phyloP scores from a whole-genome alignment of 345 rosid genomes.

The Arabis hirsuta region DNA sequence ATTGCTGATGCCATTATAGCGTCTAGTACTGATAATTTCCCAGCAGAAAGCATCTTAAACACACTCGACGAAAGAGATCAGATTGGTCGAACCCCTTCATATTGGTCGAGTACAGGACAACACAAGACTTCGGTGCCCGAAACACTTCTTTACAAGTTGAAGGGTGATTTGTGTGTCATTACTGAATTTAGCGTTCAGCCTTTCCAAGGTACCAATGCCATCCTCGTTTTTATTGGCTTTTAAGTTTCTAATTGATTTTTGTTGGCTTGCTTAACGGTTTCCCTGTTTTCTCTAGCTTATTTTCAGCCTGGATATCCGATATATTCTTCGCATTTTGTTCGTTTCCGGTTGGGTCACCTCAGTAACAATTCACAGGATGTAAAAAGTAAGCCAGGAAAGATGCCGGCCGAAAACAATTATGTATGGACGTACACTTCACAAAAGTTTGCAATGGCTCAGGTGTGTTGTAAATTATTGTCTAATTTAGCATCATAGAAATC shows the following conservation, averaged over 20 bases:
- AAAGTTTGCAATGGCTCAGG: conserved; percentile 95
- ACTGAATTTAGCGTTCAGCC: conserved; percentile 77
- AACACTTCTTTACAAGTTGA: conserved; percentile 72
- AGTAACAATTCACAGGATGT: conserved; percentile 40
- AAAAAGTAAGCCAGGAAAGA: conserved; percentile 43
- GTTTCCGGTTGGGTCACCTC: conserved; percentile 71
- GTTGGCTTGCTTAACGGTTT: conserved; percentile 25
- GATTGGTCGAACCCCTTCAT: conserved; percentile 60
- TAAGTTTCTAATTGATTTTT: conserved; percentile 14
- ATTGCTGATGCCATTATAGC: conserved; percentile 67
- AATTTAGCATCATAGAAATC: conserved; percentile 6
- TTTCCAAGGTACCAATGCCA: conserved; percentile 63
- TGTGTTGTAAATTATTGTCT: conserved; percentile 35
- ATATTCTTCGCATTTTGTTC: conserved; percentile 78
- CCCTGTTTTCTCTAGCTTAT: conserved; percentile 59
- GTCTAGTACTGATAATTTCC: conserved; percentile 92
- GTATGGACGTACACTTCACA: conserved; percentile 86
- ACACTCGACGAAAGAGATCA: conserved; percentile 65
- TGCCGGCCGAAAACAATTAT: conserved; percentile 48
- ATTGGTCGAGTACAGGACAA: conserved; percentile 95
- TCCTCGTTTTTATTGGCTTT: conserved; percentile 7
- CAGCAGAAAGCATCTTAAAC: conserved; percentile 73
- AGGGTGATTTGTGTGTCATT: conserved; percentile 68
- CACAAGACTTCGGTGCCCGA: conserved; percentile 74
- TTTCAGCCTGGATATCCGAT: conserved; percentile 75